Base-by-base conservation (phyloP, 2,329 filamentous ascomycete genomes). In the Penicillium olsonii region DNA sequence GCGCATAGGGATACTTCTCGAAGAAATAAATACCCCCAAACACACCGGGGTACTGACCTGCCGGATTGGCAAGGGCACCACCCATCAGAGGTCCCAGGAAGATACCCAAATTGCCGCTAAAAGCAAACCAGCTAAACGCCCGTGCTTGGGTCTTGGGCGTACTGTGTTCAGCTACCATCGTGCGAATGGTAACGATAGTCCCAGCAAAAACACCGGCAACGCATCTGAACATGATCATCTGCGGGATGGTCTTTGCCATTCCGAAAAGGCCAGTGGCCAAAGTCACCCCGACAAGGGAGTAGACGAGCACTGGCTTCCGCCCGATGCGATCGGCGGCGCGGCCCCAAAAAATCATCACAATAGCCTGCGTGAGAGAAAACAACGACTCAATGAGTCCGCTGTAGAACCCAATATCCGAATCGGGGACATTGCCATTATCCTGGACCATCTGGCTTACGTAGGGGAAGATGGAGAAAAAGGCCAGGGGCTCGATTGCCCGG, bases 401-500 rank as follows among this genome's bases (percentile, higher is more conserved):
- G 74, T 90, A 92, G 72, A 92, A 92, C 2, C 89, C 89, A 3
- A 90, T 83, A 66, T 90, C 85, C n/a, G 79, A 72, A 37, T 82
- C 74, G 1, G 77, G 67, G 2, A 92, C 70, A 10, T 76, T 62
- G 9, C 87, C 87, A 50, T 84, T 86, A 48, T 81, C 76, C 67
- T 82, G 75, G 31, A 89, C 84, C 88, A 92, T 92, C 63, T 86
- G 76, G 62, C 85, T 89, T 69, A 94, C 81, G 70, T 88, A 92
- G 1, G 88, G 87, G 61, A 92, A 88, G 66, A 92, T 90, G 65
- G 79, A 84, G 74, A 92, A 92, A 74, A 90, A 92, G n/a, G 87
- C 87, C 34, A 92, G 79, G 1, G 89, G 88, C 63, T 92, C 89
- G 37, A 89, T 76, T 20, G 88, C 65, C 5, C 88, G 83, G 2